Percentiles rank a stretch among this genome's conserved stretches.
phyloP scores from a whole-genome alignment of 768 basidiomycete species.

The Ephemerocybe angulata region DNA sequence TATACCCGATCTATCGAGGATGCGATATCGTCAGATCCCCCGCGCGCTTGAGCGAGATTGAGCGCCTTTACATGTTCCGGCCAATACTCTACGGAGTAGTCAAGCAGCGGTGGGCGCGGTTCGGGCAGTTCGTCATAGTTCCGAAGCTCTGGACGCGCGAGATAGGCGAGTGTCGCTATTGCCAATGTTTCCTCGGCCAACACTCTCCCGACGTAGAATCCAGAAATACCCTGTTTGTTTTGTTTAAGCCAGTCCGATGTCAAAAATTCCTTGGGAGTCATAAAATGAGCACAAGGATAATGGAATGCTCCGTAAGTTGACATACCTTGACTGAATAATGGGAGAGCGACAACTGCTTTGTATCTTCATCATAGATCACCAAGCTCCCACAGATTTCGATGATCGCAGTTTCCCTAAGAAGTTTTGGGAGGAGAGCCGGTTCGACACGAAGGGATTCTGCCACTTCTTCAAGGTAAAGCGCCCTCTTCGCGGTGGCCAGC shows the following conservation, averaged over 20 bases:
- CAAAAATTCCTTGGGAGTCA: neutral
- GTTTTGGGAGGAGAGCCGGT: neutral
- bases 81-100: neutral
- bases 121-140: too few relatives aligned
- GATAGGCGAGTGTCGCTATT: neutral
- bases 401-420: neutral
- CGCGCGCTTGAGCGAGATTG: neutral
- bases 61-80: conserved; percentile 1
- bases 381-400: conserved; percentile 1
- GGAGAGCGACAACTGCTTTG: neutral
- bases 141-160: neutral
- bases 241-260: neutral
- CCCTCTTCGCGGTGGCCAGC: neutral
- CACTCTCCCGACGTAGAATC: neutral
- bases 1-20: neutral
- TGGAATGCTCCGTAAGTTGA: neutral
- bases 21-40: neutral
- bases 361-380: neutral
- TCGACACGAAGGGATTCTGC: neutral
- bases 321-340: conserved; percentile 1
- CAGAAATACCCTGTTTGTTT: neutral
- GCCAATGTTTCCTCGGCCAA: neutral
- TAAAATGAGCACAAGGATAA: neutral
- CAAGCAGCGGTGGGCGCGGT: neutral
- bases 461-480: conserved; percentile 1